Conservation (phyloP, 108 stramenopile species). For the Skeletonema costatum region DNA sequence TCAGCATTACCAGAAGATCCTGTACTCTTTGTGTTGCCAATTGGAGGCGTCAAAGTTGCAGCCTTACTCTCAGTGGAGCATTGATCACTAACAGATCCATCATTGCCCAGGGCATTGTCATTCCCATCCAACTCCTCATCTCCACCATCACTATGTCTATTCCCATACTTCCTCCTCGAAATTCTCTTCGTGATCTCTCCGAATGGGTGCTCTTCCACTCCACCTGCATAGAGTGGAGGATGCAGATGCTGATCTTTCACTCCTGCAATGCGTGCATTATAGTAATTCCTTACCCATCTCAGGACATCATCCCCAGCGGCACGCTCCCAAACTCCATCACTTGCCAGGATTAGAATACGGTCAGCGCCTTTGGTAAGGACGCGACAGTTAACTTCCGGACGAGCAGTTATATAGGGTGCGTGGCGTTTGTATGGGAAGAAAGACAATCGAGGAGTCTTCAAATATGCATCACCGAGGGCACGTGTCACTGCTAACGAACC, state of each 20-base stretch:
- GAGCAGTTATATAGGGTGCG: conserved; percentile 84
- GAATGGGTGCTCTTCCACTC: conserved; percentile 22
- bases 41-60: not conserved
- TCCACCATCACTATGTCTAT: conserved; percentile 9
- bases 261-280: conserved; percentile 67
- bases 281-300: conserved; percentile 76
- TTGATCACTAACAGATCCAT: conserved; percentile 1
- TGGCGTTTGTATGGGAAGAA: conserved; percentile 84
- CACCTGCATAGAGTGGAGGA: conserved; percentile 7
- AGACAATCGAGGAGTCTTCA: conserved; percentile 80
- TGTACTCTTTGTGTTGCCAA: not conserved
- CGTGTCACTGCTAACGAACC: conserved; percentile 85
- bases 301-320: conserved; percentile 73
- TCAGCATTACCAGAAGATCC: not conserved
- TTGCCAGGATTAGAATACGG: conserved; percentile 78
- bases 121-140: conserved; percentile 6
- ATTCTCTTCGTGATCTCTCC: conserved; percentile 28
- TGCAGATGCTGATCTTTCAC: conserved; percentile 47
- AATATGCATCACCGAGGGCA: conserved; percentile 86
- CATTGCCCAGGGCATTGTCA: not conserved
- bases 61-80: not conserved
- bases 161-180: conserved; percentile 15
- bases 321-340: conserved; percentile 90
- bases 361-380: conserved; percentile 68
- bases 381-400: conserved; percentile 86